Evolutionary conservation across 768 basidiomycete genomes (phyloP).

Genomic region (Leccinum subtestaceum): DNA sequence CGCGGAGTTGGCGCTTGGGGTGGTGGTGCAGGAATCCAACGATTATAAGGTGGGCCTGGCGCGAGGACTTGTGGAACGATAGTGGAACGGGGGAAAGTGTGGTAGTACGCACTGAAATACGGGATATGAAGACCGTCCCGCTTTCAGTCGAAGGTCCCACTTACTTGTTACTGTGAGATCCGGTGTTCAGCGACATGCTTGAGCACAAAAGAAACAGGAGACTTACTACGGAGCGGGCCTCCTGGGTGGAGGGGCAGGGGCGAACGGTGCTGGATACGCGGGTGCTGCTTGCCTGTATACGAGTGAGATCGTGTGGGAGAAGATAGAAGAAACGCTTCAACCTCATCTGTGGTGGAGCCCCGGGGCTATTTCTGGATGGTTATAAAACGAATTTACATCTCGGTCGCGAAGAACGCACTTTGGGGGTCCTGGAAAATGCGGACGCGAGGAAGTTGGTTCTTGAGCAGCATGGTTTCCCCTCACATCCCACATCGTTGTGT

Average conservation of each 20-base stretch:
- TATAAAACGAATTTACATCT: background rate
- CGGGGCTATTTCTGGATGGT: constrained; percentile 11
- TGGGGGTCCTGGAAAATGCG: constrained; percentile 11
- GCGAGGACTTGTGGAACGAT: background rate
- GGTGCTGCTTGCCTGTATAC: constrained; percentile 16
- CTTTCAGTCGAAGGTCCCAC: constrained; percentile 13
- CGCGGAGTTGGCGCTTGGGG: constrained; percentile 5
- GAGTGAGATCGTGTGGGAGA: background rate
- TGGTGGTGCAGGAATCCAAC: background rate
- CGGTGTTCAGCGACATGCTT: constrained; percentile 4
- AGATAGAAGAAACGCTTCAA: background rate
- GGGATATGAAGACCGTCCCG: constrained; percentile 13
- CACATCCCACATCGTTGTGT: constrained; percentile 30
- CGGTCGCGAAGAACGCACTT: constrained; percentile 16
- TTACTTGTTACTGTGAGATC: constrained; percentile 24
- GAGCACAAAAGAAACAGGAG: background rate
- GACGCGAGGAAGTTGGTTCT: constrained; percentile 14
- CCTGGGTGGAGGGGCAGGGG: constrained; percentile 16
- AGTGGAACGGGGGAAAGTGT: constrained; percentile 29
- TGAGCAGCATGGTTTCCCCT: constrained; percentile 15
- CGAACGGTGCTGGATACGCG: constrained; percentile 16
- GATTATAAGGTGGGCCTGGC: background rate
- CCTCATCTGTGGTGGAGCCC: constrained; percentile 16
- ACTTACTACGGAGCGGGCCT: constrained; percentile 23
- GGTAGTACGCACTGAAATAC: constrained; percentile 20